Evolutionary conservation across 2,329 filamentous ascomycete genomes (phyloP).

Genomic region (Hymenoscyphus albidus): DNA sequence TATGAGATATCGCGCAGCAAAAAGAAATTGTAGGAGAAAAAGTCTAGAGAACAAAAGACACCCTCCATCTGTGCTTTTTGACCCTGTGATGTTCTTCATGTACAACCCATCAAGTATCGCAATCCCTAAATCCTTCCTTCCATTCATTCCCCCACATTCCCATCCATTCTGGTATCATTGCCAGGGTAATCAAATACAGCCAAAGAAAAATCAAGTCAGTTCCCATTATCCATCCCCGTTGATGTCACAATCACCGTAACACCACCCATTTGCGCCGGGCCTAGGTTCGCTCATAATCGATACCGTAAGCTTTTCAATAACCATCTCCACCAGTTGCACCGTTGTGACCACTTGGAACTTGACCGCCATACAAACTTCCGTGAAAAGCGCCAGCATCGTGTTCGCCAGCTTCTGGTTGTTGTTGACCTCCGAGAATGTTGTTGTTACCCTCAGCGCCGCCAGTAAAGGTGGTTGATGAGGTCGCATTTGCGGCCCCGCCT

Average conservation of each 20-base stretch:
- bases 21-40: constrained; percentile 22
- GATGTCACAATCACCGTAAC: constrained; percentile 15
- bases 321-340: constrained; percentile 40
- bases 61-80: constrained; percentile 30
- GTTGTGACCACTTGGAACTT: constrained; percentile 54
- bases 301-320: constrained; percentile 22
- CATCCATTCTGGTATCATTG: constrained; percentile 24
- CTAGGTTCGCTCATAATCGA: constrained; percentile 13
- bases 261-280: constrained; percentile 24
- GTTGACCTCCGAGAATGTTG: constrained; percentile 34
- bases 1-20: constrained; percentile 25
- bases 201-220: constrained; percentile 18
- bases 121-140: constrained; percentile 10
- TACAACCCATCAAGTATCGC: constrained; percentile 27
- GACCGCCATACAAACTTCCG: constrained; percentile 43
- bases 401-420: constrained; percentile 32
- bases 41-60: constrained; percentile 32
- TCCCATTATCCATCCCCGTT: constrained; percentile 8
- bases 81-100: constrained; percentile 25
- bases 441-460: constrained; percentile 33
- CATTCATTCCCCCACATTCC: constrained; percentile 14
- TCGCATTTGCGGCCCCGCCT: constrained; percentile 34
- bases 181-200: constrained; percentile 32
- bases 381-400: constrained; percentile 36
- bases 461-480: constrained; percentile 30